Conservation (phyloP, 169 alveolate species). For the Plasmodium billcollinsi region DNA sequence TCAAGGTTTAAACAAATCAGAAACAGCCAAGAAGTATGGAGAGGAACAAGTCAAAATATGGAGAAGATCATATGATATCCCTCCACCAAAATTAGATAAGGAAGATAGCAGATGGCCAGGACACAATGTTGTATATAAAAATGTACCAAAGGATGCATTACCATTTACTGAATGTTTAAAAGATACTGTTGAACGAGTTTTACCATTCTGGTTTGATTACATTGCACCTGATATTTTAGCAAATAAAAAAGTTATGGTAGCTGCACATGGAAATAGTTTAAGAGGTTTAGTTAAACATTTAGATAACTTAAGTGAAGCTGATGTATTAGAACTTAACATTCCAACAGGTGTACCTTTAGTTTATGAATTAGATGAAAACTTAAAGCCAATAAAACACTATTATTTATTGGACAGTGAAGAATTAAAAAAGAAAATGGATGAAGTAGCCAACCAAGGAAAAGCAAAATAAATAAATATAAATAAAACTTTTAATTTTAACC, state of each 20-base stretch:
- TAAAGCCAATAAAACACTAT: slow-evolving; percentile 92
- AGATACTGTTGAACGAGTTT: slow-evolving; percentile 95
- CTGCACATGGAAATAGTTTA: slow-evolving; percentile 99
- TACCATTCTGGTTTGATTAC: slow-evolving; percentile 95
- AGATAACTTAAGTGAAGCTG: slow-evolving; percentile 94
- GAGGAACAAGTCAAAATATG: slow-evolving; percentile 96
- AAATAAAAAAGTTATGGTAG: slow-evolving; percentile 94
- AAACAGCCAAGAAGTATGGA: slow-evolving; percentile 96
- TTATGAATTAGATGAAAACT: slow-evolving; percentile 94
- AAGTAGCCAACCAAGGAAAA: slow-evolving; percentile 96
- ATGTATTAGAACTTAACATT: slow-evolving; percentile 94
- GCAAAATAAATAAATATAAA: slow-evolving; percentile 85
- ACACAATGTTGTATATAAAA: slow-evolving; percentile 89
- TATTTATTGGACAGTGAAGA: slow-evolving; percentile 93
- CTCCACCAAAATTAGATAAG: slow-evolving; percentile 97
- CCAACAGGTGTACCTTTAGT: slow-evolving; percentile 99
- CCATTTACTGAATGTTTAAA: slow-evolving; percentile 97
- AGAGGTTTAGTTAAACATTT: slow-evolving; percentile 97
- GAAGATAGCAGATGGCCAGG: slow-evolving; percentile 94
- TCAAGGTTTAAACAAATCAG: slow-evolving; percentile 97
- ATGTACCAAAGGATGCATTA: slow-evolving; percentile 91
- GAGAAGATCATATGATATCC: slow-evolving; percentile 97
- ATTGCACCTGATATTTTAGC: slow-evolving; percentile 94
- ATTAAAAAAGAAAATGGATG: slow-evolving; percentile 91
- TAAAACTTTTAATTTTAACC: background rate